Conservation (phyloP, 139 green algal species). For the Monoraphidium neglectum region DNA sequence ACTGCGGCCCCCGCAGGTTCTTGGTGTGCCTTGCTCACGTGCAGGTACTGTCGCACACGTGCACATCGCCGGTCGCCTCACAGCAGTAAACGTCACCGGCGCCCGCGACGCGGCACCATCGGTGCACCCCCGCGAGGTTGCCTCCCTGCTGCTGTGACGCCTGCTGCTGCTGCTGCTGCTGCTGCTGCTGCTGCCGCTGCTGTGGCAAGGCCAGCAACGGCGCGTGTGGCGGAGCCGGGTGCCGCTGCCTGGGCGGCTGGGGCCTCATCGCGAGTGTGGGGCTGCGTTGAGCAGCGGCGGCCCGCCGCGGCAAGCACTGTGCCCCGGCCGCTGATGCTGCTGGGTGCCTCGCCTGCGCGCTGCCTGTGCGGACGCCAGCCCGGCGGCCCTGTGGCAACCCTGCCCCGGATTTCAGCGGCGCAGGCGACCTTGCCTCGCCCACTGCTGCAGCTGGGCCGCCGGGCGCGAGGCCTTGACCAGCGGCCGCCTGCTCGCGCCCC, state of each 20-base stretch:
- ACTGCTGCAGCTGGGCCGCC: neutral
- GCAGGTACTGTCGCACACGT: constrained; percentile 25
- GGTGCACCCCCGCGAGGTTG: neutral
- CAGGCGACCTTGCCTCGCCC: too few species aligned
- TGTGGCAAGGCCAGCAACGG: neutral
- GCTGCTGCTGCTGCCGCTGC: neutral
- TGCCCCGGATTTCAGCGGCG: too few species aligned
- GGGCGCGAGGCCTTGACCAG: too few species aligned
- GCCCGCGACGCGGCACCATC: neutral
- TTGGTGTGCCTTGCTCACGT: too few species aligned
- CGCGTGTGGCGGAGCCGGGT: neutral
- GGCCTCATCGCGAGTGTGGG: too few species aligned
- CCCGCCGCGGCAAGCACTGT: neutral
- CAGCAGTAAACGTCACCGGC: constrained; percentile 25
- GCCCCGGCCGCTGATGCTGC: neutral
- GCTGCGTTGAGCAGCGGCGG: neutral
- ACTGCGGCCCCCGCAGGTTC: too few species aligned
- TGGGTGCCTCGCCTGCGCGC: neutral
- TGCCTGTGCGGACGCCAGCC: neutral
- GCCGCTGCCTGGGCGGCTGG: constrained; percentile 5
- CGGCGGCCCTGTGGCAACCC: neutral
- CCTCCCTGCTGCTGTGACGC: neutral
- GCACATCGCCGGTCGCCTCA: constrained; percentile 14
- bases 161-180: neutral
- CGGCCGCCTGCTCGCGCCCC: neutral